These are phyloP conservation scores for Quercus berberidifolia DNA, from an alignment of 306 rosid genomes.

Conservation along the genomic window DNA sequence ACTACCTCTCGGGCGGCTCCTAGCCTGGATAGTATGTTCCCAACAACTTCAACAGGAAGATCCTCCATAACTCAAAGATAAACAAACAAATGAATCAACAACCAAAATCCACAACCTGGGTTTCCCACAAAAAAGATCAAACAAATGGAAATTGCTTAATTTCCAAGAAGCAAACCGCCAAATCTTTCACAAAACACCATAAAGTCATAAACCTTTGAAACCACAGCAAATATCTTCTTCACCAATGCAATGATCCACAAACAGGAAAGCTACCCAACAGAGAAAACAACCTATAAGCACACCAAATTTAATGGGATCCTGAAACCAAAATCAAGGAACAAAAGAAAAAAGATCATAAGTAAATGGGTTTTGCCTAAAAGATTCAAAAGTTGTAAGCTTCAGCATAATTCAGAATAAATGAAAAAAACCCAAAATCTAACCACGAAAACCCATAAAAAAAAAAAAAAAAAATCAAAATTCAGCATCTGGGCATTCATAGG, in stretches of 20 bases:
- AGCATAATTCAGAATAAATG: background rate
- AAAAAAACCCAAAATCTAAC: background rate
- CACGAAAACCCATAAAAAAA: background rate
- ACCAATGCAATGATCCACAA: background rate
- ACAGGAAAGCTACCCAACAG: background rate
- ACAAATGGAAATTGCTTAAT: background rate
- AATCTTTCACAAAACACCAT: background rate
- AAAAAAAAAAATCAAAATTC: background rate
- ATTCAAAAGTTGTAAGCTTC: background rate
- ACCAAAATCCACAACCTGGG: background rate
- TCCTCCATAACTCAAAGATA: conserved; percentile 45
- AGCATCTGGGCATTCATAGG: background rate
- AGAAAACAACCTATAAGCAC: background rate
- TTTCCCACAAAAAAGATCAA: background rate
- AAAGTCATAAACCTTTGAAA: background rate
- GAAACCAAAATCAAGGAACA: background rate
- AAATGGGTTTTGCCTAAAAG: background rate
- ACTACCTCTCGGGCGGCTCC: conserved; percentile 71
- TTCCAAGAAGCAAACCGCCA: background rate
- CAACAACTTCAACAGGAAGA: conserved; percentile 85
- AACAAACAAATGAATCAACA: background rate
- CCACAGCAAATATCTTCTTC: background rate
- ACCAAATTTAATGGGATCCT: background rate
- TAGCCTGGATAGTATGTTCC: conserved; percentile 73
- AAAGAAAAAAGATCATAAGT: background rate